phyloP scores from a whole-genome alignment of 2,329 filamentous ascomycete genomes.

The Aspergillus sergii region DNA sequence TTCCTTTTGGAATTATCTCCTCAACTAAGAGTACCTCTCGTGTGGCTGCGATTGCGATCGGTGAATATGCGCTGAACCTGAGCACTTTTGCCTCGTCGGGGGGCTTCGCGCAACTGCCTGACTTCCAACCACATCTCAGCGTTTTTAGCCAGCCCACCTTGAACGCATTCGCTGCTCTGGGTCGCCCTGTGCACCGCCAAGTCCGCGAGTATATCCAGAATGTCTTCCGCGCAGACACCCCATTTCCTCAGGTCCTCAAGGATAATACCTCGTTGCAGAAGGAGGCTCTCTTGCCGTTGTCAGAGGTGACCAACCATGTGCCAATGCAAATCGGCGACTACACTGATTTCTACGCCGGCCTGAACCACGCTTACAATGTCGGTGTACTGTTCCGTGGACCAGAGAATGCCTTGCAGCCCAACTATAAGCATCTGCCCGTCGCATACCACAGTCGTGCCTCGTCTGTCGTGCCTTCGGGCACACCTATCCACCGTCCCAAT shows the following conservation, averaged over 20 bases:
- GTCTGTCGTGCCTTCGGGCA: slow-evolving; percentile 74
- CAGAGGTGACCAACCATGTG: slow-evolving; percentile 65
- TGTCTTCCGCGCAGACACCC: slow-evolving; percentile 63
- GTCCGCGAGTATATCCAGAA: slow-evolving; percentile 71
- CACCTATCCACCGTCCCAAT: slow-evolving; percentile 70
- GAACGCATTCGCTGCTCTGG: slow-evolving; percentile 74
- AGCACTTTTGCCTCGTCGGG: slow-evolving; percentile 60
- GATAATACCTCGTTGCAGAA: slow-evolving; percentile 62
- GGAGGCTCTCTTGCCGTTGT: slow-evolving; percentile 61
- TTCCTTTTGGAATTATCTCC: slow-evolving; percentile 81
- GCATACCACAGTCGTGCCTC: slow-evolving; percentile 80
- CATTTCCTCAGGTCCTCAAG: slow-evolving; percentile 63
- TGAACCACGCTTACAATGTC: slow-evolving; percentile 75
- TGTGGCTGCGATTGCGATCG: slow-evolving; percentile 72
- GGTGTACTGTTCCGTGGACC: slow-evolving; percentile 73
- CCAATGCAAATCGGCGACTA: slow-evolving; percentile 82
- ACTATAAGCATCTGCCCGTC: slow-evolving; percentile 79
- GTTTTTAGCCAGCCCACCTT: slow-evolving; percentile 68
- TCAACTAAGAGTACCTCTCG: slow-evolving; percentile 58
- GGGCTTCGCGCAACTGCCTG: slow-evolving; percentile 62
- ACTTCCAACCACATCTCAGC: slow-evolving; percentile 58
- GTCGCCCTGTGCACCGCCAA: slow-evolving; percentile 66
- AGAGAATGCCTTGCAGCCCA: slow-evolving; percentile 73
- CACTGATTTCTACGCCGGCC: slow-evolving; percentile 81
- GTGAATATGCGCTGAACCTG: slow-evolving; percentile 71